These are phyloP conservation scores for Arctium minus DNA, from an alignment of 129 eudicot genomes.

Conservation along the genomic window DNA sequence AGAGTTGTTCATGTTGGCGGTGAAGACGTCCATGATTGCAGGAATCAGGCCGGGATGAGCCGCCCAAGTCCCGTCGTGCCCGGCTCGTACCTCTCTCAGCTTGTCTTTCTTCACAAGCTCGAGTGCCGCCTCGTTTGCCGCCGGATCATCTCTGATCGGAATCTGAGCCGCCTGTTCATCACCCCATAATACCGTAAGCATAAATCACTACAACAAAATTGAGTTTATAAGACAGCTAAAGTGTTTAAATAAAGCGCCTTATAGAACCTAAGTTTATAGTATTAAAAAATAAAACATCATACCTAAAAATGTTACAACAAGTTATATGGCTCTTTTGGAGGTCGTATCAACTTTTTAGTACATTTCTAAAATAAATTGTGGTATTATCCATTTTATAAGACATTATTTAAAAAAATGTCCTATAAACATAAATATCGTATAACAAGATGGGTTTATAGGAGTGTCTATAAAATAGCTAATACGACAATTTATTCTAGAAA, in stretches of 20 bases:
- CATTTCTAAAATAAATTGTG: neutral
- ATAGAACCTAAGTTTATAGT: no score
- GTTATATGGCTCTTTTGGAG: no score
- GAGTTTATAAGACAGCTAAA: neutral
- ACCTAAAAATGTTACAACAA: neutral
- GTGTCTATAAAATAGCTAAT: no score
- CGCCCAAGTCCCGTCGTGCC: constrained; percentile 98
- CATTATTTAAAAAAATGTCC: neutral
- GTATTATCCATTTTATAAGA: neutral
- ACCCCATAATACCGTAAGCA: neutral
- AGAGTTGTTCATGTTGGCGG: constrained; percentile 52
- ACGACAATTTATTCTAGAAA: no score
- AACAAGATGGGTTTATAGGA: neutral
- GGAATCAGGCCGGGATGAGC: constrained; percentile 98
- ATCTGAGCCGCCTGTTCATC: constrained; percentile 84
- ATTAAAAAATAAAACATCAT: no score
- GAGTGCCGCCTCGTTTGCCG: constrained; percentile 72
- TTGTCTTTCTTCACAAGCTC: constrained; percentile 83
- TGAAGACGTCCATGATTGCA: constrained; percentile 75
- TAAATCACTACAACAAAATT: neutral
- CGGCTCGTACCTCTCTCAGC: constrained; percentile 76
- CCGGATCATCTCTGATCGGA: constrained; percentile 77
- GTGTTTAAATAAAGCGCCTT: neutral
- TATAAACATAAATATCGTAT: no score
- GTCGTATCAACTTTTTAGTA: no score